These are phyloP conservation scores for Syzygium aromaticum DNA, from an alignment of 345 rosid genomes.

Conservation along the genomic window DNA sequence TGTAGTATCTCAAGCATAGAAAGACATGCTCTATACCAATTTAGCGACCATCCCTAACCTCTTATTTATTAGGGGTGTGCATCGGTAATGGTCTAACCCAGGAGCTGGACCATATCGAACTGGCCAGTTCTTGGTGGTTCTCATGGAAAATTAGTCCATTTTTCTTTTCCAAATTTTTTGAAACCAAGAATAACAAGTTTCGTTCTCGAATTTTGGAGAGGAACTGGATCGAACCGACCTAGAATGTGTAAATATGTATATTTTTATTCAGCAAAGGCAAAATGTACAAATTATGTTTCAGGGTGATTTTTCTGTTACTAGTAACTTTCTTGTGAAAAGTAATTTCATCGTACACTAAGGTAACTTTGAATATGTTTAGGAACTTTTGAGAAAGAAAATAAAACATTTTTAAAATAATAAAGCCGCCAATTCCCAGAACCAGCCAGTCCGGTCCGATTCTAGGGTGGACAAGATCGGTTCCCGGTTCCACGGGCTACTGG, in stretches of 20 bases:
- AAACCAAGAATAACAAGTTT: too few relatives aligned
- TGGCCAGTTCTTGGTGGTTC: rapidly evolving
- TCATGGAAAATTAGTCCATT: too few relatives aligned
- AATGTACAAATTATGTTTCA: not conserved
- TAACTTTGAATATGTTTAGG: not conserved
- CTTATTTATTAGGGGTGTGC: not conserved
- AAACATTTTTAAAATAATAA: not conserved
- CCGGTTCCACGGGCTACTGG: not conserved
- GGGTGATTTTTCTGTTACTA: not conserved
- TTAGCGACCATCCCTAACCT: not conserved
- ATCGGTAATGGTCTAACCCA: rapidly evolving
- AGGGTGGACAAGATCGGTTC: rapidly evolving
- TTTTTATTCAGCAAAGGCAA: not conserved
- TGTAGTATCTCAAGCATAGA: not conserved
- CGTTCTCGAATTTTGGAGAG: not conserved
- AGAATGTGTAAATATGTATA: not conserved
- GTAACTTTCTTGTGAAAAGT: rapidly evolving
- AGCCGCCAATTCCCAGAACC: rapidly evolving
- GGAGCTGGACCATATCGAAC: rapidly evolving
- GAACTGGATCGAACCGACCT: not conserved
- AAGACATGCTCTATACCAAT: not conserved
- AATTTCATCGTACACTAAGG: not conserved
- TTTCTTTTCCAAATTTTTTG: too few relatives aligned
- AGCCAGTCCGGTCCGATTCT: not conserved
- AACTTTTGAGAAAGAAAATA: not conserved